Evolutionary conservation across 768 basidiomycete genomes (phyloP).

Genomic region (Pleurotus tuber-regium): DNA sequence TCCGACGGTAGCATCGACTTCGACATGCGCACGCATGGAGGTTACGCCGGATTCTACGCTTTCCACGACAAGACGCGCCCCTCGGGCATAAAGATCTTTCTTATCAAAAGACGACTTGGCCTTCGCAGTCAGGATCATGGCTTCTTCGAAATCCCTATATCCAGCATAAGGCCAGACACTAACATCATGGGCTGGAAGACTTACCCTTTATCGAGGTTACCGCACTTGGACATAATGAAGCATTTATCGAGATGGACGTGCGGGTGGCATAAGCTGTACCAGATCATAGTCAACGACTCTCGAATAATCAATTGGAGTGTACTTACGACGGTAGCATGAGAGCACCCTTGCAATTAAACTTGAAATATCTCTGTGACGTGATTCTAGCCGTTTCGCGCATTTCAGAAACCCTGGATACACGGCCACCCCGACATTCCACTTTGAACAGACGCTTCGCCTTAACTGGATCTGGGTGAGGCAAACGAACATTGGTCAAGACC

Average conservation of each 20-base stretch:
- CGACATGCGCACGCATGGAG: conserved; percentile 65
- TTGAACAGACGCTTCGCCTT: conserved; percentile 28
- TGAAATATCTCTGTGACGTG: conserved; percentile 4
- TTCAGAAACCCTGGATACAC: conserved; percentile 22
- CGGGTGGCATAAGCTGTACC: conserved; percentile 49
- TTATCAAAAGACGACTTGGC: conserved; percentile 49
- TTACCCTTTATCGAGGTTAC: conserved; percentile 50
- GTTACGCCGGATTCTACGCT: conserved; percentile 64
- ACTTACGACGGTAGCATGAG: conserved; percentile 37
- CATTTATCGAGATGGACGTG: conserved; percentile 72
- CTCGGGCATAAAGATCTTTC: conserved; percentile 49
- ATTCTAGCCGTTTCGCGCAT: conserved; percentile 6
- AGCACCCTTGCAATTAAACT: conserved; percentile 27
- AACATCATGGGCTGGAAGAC: too few species aligned
- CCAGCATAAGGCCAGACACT: too few species aligned
- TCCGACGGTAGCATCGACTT: conserved; percentile 55
- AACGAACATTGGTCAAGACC: conserved; percentile 23
- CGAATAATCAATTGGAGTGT: background rate
- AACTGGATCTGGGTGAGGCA: conserved; percentile 25
- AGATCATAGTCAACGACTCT: background rate
- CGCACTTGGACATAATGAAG: conserved; percentile 58
- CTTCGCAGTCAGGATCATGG: conserved; percentile 46
- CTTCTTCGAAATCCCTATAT: conserved; percentile 53
- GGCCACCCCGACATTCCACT: conserved; percentile 26
- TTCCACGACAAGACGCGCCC: conserved; percentile 50